These are phyloP conservation scores for Penicillium tannophilum DNA, from an alignment of 495 filamentous ascomycete species.

Conservation along the genomic window DNA sequence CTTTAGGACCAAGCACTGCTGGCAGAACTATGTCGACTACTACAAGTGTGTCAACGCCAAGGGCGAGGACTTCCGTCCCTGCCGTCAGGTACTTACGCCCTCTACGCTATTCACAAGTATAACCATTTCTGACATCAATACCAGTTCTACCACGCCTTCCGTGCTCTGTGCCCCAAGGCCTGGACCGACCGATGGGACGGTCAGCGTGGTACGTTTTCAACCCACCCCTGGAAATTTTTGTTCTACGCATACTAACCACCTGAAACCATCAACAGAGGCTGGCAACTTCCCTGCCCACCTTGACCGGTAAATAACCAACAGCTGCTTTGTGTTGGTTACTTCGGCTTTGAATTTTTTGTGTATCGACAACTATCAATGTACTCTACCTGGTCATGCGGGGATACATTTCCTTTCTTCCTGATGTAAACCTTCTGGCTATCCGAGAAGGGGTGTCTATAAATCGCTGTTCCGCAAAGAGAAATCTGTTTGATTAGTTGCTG, in stretches of 20 bases:
- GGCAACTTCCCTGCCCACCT: slow-evolving; percentile 81
- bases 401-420: slow-evolving; percentile 32
- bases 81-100: slow-evolving; percentile 74
- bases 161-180: slow-evolving; percentile 91
- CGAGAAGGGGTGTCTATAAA: slow-evolving; percentile 37
- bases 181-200: slow-evolving; percentile 97
- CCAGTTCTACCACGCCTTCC: slow-evolving; percentile 93
- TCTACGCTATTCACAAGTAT: background rate
- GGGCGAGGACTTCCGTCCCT: slow-evolving; percentile 98
- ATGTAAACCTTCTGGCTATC: slow-evolving; percentile 18
- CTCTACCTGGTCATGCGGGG: slow-evolving; percentile 45
- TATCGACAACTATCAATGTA: slow-evolving; percentile 47
- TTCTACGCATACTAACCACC: slow-evolving; percentile 17
- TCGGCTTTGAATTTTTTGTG: slow-evolving; percentile 34
- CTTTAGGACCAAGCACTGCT: slow-evolving; percentile 78
- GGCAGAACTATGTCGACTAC: slow-evolving; percentile 99
- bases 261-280: slow-evolving; percentile 60
- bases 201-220: slow-evolving; percentile 78
- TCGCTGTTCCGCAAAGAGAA: slow-evolving; percentile 32
- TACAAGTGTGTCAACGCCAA: slow-evolving; percentile 98
- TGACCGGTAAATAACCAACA: slow-evolving; percentile 39
- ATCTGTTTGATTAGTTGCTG: background rate
- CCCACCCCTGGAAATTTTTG: slow-evolving; percentile 19
- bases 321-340: slow-evolving; percentile 24
- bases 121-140: slow-evolving; percentile 9